Conservation (phyloP, 768 basidiomycete genomes). For the Tricholoma saponaceum region DNA sequence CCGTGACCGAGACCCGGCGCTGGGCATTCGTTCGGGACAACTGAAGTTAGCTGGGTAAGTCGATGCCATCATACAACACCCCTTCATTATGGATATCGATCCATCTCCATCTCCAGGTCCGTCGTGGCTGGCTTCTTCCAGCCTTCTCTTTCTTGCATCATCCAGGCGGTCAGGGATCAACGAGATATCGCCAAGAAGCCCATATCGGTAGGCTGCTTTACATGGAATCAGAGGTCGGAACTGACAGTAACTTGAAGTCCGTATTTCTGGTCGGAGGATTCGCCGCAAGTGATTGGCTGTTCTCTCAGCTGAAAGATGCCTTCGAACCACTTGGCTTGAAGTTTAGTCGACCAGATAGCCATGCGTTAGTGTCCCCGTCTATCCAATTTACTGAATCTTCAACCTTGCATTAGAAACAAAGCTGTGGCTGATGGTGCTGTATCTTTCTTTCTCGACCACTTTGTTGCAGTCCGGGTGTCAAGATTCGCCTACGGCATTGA, state of each 20-base stretch:
- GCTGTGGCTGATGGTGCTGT: slow-evolving; percentile 44
- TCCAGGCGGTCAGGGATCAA: slow-evolving; percentile 6
- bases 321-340: slow-evolving; percentile 17
- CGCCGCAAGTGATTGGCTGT: slow-evolving; percentile 41
- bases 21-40: slow-evolving; percentile 41
- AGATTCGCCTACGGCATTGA: slow-evolving; percentile 34
- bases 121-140: slow-evolving; percentile 15
- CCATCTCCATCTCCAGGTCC: slow-evolving; percentile 1
- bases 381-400: neutral
- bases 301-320: slow-evolving; percentile 20
- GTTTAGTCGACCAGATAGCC: slow-evolving; percentile 14
- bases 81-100: neutral
- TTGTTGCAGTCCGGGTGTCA: slow-evolving; percentile 33
- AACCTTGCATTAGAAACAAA: slow-evolving; percentile 29
- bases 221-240: neutral
- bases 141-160: slow-evolving; percentile 15
- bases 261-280: slow-evolving; percentile 44
- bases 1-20: slow-evolving; percentile 32
- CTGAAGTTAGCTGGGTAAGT: slow-evolving; percentile 38
- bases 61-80: too few relatives aligned
- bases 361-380: slow-evolving; percentile 8
- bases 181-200: neutral
- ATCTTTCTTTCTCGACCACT: slow-evolving; percentile 40
- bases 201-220: slow-evolving; percentile 19
- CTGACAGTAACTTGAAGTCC: slow-evolving; percentile 18